Conservation (phyloP, 192 early-diverging fungal species). For the Kickxella alabastrina region DNA sequence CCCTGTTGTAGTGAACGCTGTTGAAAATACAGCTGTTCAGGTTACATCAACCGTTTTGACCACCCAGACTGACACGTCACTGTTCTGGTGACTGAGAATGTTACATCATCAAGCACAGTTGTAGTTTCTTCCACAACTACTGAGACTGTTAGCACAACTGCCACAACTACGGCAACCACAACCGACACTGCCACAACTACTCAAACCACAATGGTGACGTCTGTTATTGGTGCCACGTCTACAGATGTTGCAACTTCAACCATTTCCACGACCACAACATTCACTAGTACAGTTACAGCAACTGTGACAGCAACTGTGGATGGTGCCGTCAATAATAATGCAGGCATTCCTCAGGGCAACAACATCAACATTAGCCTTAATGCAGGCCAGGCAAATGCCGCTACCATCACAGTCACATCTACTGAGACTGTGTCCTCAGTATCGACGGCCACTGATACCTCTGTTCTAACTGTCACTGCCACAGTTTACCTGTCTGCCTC, state of each 20-base stretch:
- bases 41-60: background rate
- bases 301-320: constrained; percentile 2
- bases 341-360: background rate
- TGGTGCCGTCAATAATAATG: background rate
- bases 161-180: background rate
- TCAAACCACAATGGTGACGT: background rate
- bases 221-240: constrained; percentile 2
- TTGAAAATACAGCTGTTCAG: background rate
- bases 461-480: constrained; percentile 1
- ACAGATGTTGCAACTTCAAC: too few relatives aligned
- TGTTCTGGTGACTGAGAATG: too few relatives aligned
- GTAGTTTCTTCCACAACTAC: background rate
- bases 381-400: background rate
- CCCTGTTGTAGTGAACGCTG: too few relatives aligned
- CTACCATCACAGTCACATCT: background rate
- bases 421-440: background rate
- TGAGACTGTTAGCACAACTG: background rate
- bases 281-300: constrained; percentile 2
- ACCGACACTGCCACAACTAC: constrained; percentile 1
- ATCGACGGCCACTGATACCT: background rate
- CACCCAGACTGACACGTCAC: too few relatives aligned
- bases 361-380: constrained; percentile 5
- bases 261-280: background rate
- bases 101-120: background rate
- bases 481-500: background rate